Base-by-base conservation (phyloP, 2,329 filamentous ascomycete genomes). In the Thielaviopsis cerberus region DNA sequence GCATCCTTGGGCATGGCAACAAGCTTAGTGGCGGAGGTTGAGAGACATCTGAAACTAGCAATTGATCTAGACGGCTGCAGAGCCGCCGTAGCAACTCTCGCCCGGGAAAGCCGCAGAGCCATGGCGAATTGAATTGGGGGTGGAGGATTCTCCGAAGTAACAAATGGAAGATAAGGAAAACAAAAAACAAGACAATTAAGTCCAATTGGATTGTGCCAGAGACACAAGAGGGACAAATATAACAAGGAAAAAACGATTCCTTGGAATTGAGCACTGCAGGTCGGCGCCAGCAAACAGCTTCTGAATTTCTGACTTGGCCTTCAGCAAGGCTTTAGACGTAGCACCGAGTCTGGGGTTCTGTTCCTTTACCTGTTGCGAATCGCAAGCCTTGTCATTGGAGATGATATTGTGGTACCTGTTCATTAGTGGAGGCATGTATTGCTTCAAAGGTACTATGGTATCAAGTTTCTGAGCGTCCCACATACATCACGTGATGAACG, bases 1-100 rank as follows among this genome's bases (percentile, higher is more conserved):
- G 74, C 72, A 60, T 84, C 78, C 68, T 80, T 79, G 64, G 79
- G 76, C 63, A 81, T 69, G 64, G 74, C 74, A 68, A 83, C 78
- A 66, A 71, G 65, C 69, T 70, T 67, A 64, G 67, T 66, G 64
- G 73, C 69, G 64, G 76, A 75, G 58, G 69, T 74, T n/a, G 61
- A 59, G 61, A 74, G 48, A 27, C 55, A 57, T 57, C 51, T 48
- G n/a, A 34, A 3, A 22, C 50, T 51, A 50, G 30, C 24, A 17
- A 48, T 30, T 2, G 72, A 69, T 65, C 71, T 76, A 54, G 70
- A 69, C n/a, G 78, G 74, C 67, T 74, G 74, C 63, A 81, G 69
- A 71, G 75, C 75, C 67, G 78, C 74, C 66, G 74, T 74, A 63
- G 82, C 67, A 62, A 74, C 74, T 68, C 78, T 74, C 69, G 73